Base-by-base conservation (phyloP, 371 early-diverging fungal species). In the Actinomortierella ambigua region DNA sequence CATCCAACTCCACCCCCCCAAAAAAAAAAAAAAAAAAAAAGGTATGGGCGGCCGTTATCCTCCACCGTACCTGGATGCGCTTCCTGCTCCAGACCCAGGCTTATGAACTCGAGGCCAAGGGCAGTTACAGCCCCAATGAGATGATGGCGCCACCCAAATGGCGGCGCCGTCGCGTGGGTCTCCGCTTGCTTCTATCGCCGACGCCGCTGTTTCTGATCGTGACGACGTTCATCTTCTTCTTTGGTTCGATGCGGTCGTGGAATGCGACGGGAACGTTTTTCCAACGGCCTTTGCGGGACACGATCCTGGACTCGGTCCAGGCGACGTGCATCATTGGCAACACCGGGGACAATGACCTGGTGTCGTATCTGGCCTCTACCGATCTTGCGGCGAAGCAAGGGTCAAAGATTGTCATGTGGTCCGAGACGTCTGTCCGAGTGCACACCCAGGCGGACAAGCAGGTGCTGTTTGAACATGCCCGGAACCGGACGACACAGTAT, bases 351-450 rank as follows among this genome's bases (percentile, higher is more conserved):
- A 50, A 50, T 50, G 53, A 71, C 40, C 40, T 56, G 50, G 18
- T 59, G 13, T 13, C 24, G n/a, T 71, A 71, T 29, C n/a, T 65
- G 53, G 59, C 61, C 57, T 56, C 65, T 52, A 71, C 73, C 6
- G 52, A 59, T 13, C 26, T 65, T n/a, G 66, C 66, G 15, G 27
- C 42, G 23, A 53, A 66, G 51, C 41, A 55, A 44, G 85, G 85
- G 17, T 78, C 82, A 0, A 75, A 81, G 55, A 59, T 84, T 29
- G 61, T 84, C 9, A 46, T 80, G 14, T 84, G 85, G 85, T 80
- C 81, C 28, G 85, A 84, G 49, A 59, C 73, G 11, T 62, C 77
- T 1, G 60, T 68, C 13, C 15, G 29, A 0, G 69, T 73, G 3
- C 48, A 70, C 8, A 55, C 69, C 50, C 8, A 23, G 4, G 57